Base-by-base conservation (phyloP, 345 rosid genomes). In the Corchorus olitorius region DNA sequence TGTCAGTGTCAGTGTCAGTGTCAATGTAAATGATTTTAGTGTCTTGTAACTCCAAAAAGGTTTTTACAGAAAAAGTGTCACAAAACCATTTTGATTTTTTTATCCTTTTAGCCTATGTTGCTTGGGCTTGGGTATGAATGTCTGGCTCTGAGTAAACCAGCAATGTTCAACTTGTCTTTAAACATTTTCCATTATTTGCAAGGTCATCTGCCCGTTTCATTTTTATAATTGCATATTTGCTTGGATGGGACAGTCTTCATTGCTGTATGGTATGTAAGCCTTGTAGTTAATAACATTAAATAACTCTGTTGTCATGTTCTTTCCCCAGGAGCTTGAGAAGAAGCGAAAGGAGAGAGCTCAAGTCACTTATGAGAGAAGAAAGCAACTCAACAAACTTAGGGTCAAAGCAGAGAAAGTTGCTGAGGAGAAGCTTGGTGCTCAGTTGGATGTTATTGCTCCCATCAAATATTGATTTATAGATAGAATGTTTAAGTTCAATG, bases 371-470 rank as follows among this genome's bases (percentile, higher is more conserved):
- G 90, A 90, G 81, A 90, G 89, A 80, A 87, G 81, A 84, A 90
- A 90, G 88, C 89, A 87, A 72, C 76, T 90, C 75, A 75, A 48
- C 54, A 90, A 88, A 63, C 87, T 90, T 37, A 83, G 88, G 86
- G 84, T 77, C 34, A 90, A 88, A 84, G 94, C 94, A 13, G 90
- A 87, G 88, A 88, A 84, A 62, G 81, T 74, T 58, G 92, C 87
- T 4, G 94, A 90, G 68, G 92, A 88, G 83, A 90, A 90, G 79
- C 92, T 90, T 43, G 92, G 92, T 52, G 33, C 91, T 50, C 89
- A 86, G 72, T 56, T 87, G 56, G 92, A 86, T 17, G 62, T 90
- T 77, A 77, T 88, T 22, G 81, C 84, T 41, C 79, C 89, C 22
- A 84, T 88, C 46, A 90, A 79, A 67, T 88, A 88, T 62, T 86